These are phyloP conservation scores for Paramarasmius palmivorus DNA, from an alignment of 1,284 basidiomycete species.

Conservation along the genomic window DNA sequence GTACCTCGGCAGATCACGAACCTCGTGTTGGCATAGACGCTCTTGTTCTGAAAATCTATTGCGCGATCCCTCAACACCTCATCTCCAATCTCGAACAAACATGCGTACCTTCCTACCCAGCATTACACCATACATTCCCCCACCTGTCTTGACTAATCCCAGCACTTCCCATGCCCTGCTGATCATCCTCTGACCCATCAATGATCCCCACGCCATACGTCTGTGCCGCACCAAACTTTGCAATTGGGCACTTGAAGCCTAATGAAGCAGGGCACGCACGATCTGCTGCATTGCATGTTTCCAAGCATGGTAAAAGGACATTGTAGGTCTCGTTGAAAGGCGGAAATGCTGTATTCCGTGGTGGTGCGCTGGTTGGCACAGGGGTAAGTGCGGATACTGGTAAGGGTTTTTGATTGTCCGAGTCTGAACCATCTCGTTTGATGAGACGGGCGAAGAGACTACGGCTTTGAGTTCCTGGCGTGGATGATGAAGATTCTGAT, in stretches of 20 bases:
- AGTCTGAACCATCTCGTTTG: too few species aligned
- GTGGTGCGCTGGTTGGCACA: slow-evolving; percentile 35
- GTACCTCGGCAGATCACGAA: too few species aligned
- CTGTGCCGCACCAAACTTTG: slow-evolving; percentile 51
- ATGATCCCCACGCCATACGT: slow-evolving; percentile 80
- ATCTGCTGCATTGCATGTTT: slow-evolving; percentile 73
- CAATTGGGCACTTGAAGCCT: slow-evolving; percentile 70
- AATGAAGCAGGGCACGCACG: slow-evolving; percentile 76
- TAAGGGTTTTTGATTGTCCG: slow-evolving; percentile 21
- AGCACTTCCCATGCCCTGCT: slow-evolving; percentile 44
- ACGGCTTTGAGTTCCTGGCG: slow-evolving; percentile 9
- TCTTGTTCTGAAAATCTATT: too few species aligned
- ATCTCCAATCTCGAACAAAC: too few species aligned
- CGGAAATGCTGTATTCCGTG: slow-evolving; percentile 50
- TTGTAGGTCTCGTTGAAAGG: slow-evolving; percentile 46
- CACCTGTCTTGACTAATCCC: slow-evolving; percentile 64
- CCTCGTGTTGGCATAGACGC: too few species aligned
- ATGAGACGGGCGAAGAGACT: not conserved
- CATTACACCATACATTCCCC: slow-evolving; percentile 84
- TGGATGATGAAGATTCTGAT: slow-evolving; percentile 27
- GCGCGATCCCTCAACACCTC: too few species aligned
- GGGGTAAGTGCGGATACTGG: slow-evolving; percentile 47
- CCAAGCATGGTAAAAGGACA: slow-evolving; percentile 75
- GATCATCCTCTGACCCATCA: slow-evolving; percentile 52
- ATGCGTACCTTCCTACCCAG: too few species aligned